A percentile compares a stretch with the other conserved stretches of the same genome.
phyloP scores from a whole-genome alignment of 805 yeast genomes.

The Lipomyces kockii region DNA sequence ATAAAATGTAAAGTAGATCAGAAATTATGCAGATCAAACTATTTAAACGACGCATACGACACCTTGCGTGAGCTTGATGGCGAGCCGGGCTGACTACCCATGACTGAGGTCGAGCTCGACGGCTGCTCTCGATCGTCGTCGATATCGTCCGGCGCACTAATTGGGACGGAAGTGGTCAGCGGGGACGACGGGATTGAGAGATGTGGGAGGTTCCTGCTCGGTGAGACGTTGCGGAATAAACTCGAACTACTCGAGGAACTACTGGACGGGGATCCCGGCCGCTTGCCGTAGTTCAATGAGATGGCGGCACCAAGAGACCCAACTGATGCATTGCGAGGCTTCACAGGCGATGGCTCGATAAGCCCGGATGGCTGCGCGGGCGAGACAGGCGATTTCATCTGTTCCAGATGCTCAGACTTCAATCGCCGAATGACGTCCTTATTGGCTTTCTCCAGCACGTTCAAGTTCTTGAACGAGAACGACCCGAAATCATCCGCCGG shows the following conservation, averaged over 20 bases:
- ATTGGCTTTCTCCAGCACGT: conserved; percentile 90
- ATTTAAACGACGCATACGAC: conserved; percentile 12
- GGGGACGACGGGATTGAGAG: conserved; percentile 33
- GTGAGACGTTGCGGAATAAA: conserved; percentile 29
- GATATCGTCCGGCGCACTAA: conserved; percentile 13
- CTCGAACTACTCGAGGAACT: conserved; percentile 28
- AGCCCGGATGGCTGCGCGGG: conserved; percentile 30
- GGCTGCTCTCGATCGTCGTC: not conserved
- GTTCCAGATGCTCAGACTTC: conserved; percentile 79
- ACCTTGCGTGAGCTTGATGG: conserved; percentile 24
- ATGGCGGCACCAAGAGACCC: conserved; percentile 16
- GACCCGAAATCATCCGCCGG: conserved; percentile 76
- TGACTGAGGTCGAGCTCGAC: conserved; percentile 6
- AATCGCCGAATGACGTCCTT: conserved; percentile 88
- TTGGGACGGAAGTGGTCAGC: conserved; percentile 29
- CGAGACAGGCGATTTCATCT: conserved; percentile 39
- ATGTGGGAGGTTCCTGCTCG: conserved; percentile 19
- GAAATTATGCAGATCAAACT: not conserved
- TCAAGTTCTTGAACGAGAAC: conserved; percentile 84
- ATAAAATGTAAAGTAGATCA: not conserved
- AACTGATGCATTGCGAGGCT: conserved; percentile 28
- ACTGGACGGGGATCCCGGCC: conserved; percentile 34
- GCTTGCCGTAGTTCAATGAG: conserved; percentile 11
- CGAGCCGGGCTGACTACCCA: conserved; percentile 14
- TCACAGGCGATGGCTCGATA: conserved; percentile 35